Percentiles rank a stretch among this genome's conserved stretches.
Conservation (phyloP, 768 basidiomycete genomes). For the Wakefieldia striispora region DNA sequence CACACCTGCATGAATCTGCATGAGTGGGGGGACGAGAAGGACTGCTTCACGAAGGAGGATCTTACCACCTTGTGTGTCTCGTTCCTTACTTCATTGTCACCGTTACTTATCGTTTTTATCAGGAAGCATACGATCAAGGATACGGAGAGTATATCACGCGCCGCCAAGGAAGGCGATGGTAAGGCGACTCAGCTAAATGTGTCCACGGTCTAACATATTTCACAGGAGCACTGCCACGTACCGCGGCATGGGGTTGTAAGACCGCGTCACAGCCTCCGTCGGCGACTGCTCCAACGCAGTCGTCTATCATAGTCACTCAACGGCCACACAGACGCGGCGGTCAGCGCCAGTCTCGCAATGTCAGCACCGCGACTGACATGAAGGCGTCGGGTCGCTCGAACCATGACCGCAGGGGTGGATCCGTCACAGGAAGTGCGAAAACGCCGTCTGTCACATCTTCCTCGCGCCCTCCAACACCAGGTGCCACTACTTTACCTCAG, state of each 20-base stretch:
- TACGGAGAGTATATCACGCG: conserved; percentile 65
- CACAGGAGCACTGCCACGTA: conserved; percentile 58
- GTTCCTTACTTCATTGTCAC: conserved; percentile 3
- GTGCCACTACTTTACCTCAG: conserved; percentile 34
- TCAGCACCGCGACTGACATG: conserved; percentile 33
- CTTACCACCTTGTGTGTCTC: conserved; percentile 78
- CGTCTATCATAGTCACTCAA: conserved; percentile 23
- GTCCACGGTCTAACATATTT: conserved; percentile 8
- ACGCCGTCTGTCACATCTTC: conserved; percentile 47
- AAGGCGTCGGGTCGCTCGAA: conserved; percentile 35
- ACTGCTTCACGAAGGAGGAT: conserved; percentile 97
- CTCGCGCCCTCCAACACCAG: conserved; percentile 61
- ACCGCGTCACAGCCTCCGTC: conserved; percentile 21
- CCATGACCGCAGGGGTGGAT: conserved; percentile 44
- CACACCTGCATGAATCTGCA: conserved; percentile 93
- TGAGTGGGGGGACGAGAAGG: conserved; percentile 98
- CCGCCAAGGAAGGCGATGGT: conserved; percentile 62
- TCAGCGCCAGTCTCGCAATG: conserved; percentile 48
- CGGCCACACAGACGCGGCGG: conserved; percentile 45
- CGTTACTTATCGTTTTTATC: conserved; percentile 1
- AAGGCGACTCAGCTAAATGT: conserved; percentile 1
- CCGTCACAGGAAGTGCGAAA: conserved; percentile 36
- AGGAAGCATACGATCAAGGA: conserved; percentile 95
- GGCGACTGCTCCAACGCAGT: conserved; percentile 3
- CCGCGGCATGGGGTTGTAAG: conserved; percentile 62